A percentile compares a stretch with the other conserved stretches of the same genome.
Evolutionary conservation across 306 rosid genomes (phyloP).

Genomic region (Malus orientalis): DNA sequence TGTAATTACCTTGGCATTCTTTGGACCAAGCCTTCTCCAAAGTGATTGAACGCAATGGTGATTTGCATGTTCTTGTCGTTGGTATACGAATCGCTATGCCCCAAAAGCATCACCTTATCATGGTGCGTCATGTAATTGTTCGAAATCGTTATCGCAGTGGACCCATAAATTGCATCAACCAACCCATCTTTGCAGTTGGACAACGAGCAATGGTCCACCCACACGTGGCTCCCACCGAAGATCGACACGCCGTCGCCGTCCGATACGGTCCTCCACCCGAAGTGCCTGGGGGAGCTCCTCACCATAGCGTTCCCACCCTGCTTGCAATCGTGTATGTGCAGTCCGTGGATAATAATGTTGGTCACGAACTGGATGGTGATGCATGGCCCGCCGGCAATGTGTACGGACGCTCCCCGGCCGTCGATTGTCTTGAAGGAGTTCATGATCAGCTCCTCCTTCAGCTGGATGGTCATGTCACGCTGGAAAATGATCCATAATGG

Average conservation of each 20-base stretch:
- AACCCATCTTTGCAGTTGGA: conserved; percentile 81
- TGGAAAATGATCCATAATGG: conserved; percentile 89
- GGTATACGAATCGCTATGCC: conserved; percentile 77
- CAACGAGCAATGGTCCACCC: conserved; percentile 92
- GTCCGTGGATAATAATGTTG: conserved; percentile 75
- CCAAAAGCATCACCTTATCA: conserved; percentile 89
- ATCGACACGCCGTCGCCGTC: conserved; percentile 97
- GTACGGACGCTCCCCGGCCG: conserved; percentile 89
- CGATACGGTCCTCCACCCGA: conserved; percentile 81
- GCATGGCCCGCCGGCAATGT: conserved; percentile 96
- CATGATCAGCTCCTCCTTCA: conserved; percentile 89
- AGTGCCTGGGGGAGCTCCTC: conserved; percentile 70
- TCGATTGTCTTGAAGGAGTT: conserved; percentile 90
- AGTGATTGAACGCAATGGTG: conserved; percentile 92
- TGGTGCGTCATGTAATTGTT: conserved; percentile 97
- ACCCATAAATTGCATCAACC: conserved; percentile 83
- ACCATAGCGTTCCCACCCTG: conserved; percentile 89
- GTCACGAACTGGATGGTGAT: conserved; percentile 82
- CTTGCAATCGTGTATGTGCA: conserved; percentile 77
- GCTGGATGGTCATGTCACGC: conserved; percentile 75
- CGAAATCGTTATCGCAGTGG: conserved; percentile 76
- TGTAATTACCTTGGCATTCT: conserved; percentile 87
- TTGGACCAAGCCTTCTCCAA: conserved; percentile 94
- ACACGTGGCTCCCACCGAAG: conserved; percentile 83
- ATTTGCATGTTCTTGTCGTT: conserved; percentile 92